phyloP scores from a whole-genome alignment of 257 asterid species.

The Solanum rostratum region DNA sequence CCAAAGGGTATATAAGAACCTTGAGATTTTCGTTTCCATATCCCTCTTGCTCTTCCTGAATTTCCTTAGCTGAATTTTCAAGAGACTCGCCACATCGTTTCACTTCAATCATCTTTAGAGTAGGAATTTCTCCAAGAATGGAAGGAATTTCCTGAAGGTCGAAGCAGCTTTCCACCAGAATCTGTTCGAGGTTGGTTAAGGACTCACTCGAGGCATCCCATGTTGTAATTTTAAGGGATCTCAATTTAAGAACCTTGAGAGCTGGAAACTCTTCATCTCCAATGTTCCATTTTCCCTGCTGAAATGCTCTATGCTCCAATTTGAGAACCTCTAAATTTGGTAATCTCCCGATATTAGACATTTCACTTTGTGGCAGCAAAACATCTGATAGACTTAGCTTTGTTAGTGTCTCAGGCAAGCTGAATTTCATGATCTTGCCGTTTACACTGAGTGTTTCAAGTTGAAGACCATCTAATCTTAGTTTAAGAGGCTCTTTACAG shows the following conservation, averaged over 20 bases:
- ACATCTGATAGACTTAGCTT: constrained; percentile 3
- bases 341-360: neutral
- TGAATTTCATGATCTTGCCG: neutral
- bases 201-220: neutral
- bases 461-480: neutral
- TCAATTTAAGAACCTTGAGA: neutral
- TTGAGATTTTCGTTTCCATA: neutral
- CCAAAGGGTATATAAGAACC: neutral
- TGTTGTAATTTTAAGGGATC: neutral
- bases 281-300: neutral
- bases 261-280: neutral
- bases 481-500: neutral
- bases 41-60: neutral
- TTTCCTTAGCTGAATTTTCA: neutral
- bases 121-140: neutral
- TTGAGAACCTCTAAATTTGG: neutral
- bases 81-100: neutral
- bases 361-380: neutral
- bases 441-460: constrained; percentile 4
- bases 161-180: neutral
- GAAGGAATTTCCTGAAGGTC: neutral
- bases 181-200: neutral
- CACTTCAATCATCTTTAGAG: neutral
- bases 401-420: neutral
- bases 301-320: neutral